Percentiles rank a stretch among this genome's conserved stretches.
These are phyloP conservation scores for Pythium oligandrum DNA, from an alignment of 352 stramenopile species.

Conservation along the genomic window DNA sequence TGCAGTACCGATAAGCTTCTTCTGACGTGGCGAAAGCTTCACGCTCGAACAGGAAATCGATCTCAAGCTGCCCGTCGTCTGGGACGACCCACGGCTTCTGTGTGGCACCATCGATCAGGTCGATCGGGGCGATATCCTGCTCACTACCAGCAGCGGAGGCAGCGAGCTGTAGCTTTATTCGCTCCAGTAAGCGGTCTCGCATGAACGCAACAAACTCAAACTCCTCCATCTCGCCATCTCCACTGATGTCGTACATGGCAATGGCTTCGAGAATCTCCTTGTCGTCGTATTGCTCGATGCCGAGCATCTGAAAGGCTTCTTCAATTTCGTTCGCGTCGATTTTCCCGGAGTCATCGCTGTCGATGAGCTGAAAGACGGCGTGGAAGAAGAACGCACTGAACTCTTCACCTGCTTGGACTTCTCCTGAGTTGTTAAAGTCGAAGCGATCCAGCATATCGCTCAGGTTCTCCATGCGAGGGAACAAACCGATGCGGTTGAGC, in stretches of 20 bases:
- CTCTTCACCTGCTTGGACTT: constrained; percentile 40
- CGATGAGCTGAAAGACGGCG: constrained; percentile 71
- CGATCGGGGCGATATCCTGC: constrained; percentile 12
- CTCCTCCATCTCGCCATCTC: constrained; percentile 75
- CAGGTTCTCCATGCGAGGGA: constrained; percentile 46
- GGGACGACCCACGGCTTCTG: constrained; percentile 65
- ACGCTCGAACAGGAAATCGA: constrained; percentile 79
- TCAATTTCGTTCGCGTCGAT: constrained; percentile 75
- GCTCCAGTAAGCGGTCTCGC: constrained; percentile 52
- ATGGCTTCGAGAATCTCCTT: constrained; percentile 64
- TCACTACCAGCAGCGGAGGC: constrained; percentile 9
- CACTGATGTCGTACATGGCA: constrained; percentile 65
- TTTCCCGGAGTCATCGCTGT: constrained; percentile 63
- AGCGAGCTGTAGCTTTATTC: constrained; percentile 45
- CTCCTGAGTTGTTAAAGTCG: constrained; percentile 47
- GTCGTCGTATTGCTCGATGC: constrained; percentile 49
- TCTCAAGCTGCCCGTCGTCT: constrained; percentile 48
- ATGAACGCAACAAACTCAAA: constrained; percentile 83
- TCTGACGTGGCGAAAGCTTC: constrained; percentile 58
- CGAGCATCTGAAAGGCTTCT: constrained; percentile 68
- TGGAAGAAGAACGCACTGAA: constrained; percentile 73
- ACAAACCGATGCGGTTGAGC: constrained; percentile 62
- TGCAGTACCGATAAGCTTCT: constrained; percentile 42
- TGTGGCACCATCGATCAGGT: constrained; percentile 47
- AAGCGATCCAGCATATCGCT: constrained; percentile 36